Base-by-base conservation (phyloP, 306 rosid species). In the Astragalus membranaceus region DNA sequence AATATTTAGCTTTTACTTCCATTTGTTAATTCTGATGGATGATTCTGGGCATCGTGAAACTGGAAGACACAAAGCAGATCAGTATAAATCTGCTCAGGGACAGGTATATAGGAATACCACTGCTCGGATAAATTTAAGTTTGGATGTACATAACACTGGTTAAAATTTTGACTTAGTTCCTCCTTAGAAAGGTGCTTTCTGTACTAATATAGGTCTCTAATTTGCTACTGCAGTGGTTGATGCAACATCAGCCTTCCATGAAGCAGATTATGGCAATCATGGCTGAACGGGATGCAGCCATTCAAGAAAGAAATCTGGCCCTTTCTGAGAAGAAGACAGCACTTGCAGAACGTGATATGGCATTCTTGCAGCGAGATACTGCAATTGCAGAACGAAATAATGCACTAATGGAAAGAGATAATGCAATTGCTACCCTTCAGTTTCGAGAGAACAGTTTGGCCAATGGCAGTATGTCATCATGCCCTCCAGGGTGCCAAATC, bases 401-500 rank as follows among this genome's bases (percentile, higher is more conserved):
- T 42, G 99, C 97, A 30, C 29, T 94, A 1, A 26, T 88, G 75
- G 97, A 94, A 77, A 76, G 97, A 64, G 99, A 94, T 70, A 90
- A 80, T 74, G 99, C 95, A 8, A 87, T 94, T 58, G 96, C 97
- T 26, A 82, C 96, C 8, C 91, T 94, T 58, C 99, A 88, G 74
- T 88, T 69, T 79, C 88, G 96, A 33, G 99, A 94, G 41, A 88
- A 66, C 80, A 70, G 94, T 57, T 58, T 93, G 51, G 52, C 68
- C 56, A 82, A 66, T 71, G 87, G 88, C 6, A 80, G 69, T 69
- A 63, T 83, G 76, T 81, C 92, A 32, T 83, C 96, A 5, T 91
- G 99, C 49, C 96, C 99, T 58, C 96, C 99, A 26, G 99, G 99
- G 47, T 94, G 96, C 82, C 99, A 94, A 84, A 94, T 90, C 54